These are phyloP conservation scores for Aspergillus aculeatinus DNA, from an alignment of 2,329 filamentous ascomycete genomes.

Conservation along the genomic window DNA sequence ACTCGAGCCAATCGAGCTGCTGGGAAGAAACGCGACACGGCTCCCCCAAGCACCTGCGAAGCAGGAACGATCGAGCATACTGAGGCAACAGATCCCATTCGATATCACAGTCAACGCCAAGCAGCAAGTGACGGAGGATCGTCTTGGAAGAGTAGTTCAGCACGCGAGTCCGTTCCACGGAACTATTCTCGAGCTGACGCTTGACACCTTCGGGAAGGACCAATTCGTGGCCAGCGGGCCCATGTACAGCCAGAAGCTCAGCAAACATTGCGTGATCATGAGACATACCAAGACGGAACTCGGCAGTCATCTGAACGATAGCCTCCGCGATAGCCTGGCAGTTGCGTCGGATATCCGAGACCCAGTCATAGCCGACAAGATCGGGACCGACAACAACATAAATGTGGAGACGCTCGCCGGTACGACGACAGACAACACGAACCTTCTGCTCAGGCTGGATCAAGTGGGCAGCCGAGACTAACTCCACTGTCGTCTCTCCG, in stretches of 20 bases:
- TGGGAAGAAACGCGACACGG: slow-evolving; percentile 39
- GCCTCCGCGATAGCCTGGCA: slow-evolving; percentile 38
- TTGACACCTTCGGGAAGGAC: slow-evolving; percentile 17
- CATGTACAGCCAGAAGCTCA: slow-evolving; percentile 28
- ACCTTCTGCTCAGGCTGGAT: slow-evolving; percentile 14
- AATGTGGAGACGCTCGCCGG: slow-evolving; percentile 25
- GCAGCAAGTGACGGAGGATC: slow-evolving; percentile 14
- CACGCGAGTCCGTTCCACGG: slow-evolving; percentile 31
- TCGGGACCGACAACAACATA: slow-evolving; percentile 28
- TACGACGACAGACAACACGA: slow-evolving; percentile 12
- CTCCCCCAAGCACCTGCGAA: slow-evolving; percentile 47
- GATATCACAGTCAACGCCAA: slow-evolving; percentile 15
- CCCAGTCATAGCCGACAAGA: slow-evolving; percentile 22
- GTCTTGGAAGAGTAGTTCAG: slow-evolving; percentile 13
- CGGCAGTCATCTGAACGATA: slow-evolving; percentile 35
- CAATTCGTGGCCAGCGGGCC: slow-evolving; percentile 29
- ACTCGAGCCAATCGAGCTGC: slow-evolving; percentile 45
- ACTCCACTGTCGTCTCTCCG: slow-evolving; percentile 15
- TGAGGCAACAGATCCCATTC: slow-evolving; percentile 16
- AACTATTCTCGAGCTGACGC: slow-evolving; percentile 25
- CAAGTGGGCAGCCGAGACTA: slow-evolving; percentile 15
- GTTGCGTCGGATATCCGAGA: slow-evolving; percentile 30
- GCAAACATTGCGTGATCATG: slow-evolving; percentile 35
- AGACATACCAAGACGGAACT: slow-evolving; percentile 32
- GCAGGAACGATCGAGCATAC: slow-evolving; percentile 10